Conservation (phyloP, 306 rosid species). For the Vicia villosa region DNA sequence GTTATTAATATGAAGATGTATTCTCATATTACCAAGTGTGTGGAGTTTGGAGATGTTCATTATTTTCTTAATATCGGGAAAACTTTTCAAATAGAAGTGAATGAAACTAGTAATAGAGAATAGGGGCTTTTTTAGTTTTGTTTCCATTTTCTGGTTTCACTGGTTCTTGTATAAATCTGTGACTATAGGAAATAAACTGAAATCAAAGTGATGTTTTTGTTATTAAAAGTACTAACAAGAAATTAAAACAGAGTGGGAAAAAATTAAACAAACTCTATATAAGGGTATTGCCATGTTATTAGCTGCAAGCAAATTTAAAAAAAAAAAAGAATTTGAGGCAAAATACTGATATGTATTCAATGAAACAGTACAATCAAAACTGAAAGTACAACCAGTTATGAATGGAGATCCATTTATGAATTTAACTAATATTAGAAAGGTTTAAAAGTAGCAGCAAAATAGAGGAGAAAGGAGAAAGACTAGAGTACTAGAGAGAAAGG, state of each 20-base stretch:
- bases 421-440: background rate
- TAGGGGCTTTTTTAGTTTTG: background rate
- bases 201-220: background rate
- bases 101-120: background rate
- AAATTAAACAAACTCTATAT: background rate
- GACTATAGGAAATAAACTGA: background rate
- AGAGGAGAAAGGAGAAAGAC: too few relatives aligned
- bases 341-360: background rate
- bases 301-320: background rate
- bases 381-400: background rate
- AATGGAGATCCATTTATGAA: background rate
- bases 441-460: background rate
- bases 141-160: background rate
- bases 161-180: background rate
- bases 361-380: background rate
- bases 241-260: background rate
- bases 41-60: background rate
- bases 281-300: background rate
- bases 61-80: background rate
- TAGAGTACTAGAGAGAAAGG: too few relatives aligned
- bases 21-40: background rate
- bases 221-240: background rate
- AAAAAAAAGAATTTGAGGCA: background rate
- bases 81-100: background rate
- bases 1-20: background rate